phyloP scores from a whole-genome alignment of 1,284 basidiomycete species.

The Retiboletus flavoniger region DNA sequence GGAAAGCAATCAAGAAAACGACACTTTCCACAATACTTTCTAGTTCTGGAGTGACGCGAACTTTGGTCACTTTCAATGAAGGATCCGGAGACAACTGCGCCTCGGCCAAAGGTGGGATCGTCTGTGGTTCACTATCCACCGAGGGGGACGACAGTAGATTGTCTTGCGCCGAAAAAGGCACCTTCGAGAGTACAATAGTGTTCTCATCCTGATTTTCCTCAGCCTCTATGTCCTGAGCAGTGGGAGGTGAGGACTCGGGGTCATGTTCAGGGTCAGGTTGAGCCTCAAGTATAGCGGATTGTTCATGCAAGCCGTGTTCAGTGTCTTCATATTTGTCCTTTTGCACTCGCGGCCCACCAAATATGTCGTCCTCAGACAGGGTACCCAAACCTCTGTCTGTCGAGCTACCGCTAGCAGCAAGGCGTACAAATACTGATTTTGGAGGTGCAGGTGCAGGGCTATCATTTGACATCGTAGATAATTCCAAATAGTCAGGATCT shows the following conservation, averaged over 20 bases:
- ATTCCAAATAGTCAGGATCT: slow-evolving; percentile 53
- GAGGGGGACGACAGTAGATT: slow-evolving; percentile 7
- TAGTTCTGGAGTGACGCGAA: slow-evolving; percentile 52
- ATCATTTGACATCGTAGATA: slow-evolving; percentile 52
- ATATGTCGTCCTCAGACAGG: slow-evolving; percentile 8
- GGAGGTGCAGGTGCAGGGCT: slow-evolving; percentile 43
- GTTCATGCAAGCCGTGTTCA: slow-evolving; percentile 9
- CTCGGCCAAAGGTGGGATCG: slow-evolving; percentile 1
- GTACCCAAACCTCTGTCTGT: slow-evolving; percentile 8
- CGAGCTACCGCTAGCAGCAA: slow-evolving; percentile 14
- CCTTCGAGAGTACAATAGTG: slow-evolving; percentile 33
- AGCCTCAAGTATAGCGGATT: slow-evolving; percentile 14
- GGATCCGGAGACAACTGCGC: slow-evolving; percentile 12
- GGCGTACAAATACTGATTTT: slow-evolving; percentile 30
- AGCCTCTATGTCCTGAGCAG: slow-evolving; percentile 9
- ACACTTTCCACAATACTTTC: slow-evolving; percentile 58
- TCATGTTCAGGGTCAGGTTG: slow-evolving; percentile 8
- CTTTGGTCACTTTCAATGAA: slow-evolving; percentile 31
- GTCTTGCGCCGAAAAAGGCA: slow-evolving; percentile 10
- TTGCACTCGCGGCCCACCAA: slow-evolving; percentile 2
- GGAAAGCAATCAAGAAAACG: neutral
- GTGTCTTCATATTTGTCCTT: slow-evolving; percentile 1
- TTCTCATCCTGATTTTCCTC: slow-evolving; percentile 30
- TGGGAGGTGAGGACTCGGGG: neutral
- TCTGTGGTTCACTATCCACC: slow-evolving; percentile 3